phyloP scores from a whole-genome alignment of 2,329 filamentous ascomycete species.

The Nannizziopsis barbatae region DNA sequence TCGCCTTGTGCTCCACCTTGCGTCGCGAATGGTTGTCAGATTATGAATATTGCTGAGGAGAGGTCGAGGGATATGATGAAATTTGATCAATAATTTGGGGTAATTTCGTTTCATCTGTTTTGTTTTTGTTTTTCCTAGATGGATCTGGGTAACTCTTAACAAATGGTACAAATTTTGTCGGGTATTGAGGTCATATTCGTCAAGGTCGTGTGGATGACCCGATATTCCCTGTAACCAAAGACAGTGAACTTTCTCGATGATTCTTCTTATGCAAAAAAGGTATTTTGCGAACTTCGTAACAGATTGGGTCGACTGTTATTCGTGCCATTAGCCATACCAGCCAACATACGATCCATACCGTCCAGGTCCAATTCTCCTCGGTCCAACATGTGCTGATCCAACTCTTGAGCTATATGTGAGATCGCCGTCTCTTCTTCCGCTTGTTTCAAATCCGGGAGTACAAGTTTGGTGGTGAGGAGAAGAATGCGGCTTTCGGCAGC shows the following conservation, averaged over 20 bases:
- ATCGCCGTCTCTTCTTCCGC: slow-evolving; percentile 14
- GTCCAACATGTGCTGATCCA: slow-evolving; percentile 33
- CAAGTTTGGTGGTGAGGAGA: slow-evolving; percentile 26
- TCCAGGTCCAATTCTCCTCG: slow-evolving; percentile 37
- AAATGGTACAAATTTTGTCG: too few relatives aligned
- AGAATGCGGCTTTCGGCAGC: slow-evolving; percentile 33
- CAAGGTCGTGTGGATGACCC: too few relatives aligned
- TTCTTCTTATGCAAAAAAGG: slow-evolving; percentile 2
- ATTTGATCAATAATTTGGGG: not conserved
- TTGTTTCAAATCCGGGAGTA: slow-evolving; percentile 16
- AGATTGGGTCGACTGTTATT: slow-evolving; percentile 18
- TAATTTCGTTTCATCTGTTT: too few relatives aligned
- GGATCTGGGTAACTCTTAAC: too few relatives aligned
- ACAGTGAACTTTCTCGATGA: not conserved
- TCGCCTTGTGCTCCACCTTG: slow-evolving; percentile 30
- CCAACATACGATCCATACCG: slow-evolving; percentile 39
- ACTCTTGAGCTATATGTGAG: slow-evolving; percentile 14
- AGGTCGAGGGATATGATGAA: not conserved
- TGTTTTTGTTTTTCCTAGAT: too few relatives aligned
- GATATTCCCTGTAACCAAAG: too few relatives aligned
- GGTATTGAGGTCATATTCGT: too few relatives aligned
- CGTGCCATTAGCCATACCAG: slow-evolving; percentile 30
- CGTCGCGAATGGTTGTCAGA: slow-evolving; percentile 18
- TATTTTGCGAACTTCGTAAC: slow-evolving; percentile 29
- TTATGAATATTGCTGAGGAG: not conserved